Base-by-base conservation (phyloP, 2,329 filamentous ascomycete genomes). In the Cadophora malorum region DNA sequence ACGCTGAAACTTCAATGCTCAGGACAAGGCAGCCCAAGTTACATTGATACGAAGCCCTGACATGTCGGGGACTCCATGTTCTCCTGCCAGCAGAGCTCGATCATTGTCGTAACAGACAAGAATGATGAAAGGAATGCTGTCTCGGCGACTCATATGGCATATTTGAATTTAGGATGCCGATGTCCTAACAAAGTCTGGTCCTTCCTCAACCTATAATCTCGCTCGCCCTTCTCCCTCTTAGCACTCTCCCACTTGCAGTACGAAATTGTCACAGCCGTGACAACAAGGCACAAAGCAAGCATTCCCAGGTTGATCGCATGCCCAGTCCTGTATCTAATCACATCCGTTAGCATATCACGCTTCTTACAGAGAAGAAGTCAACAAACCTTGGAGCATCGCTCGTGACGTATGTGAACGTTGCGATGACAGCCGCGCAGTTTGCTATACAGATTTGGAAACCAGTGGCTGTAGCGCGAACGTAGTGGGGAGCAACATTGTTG, bases 201-300 rank as follows among this genome's bases (percentile, higher is more conserved):
- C 23, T 38, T 31, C 16, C n/a, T 38, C 31, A 58, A 23, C 28
- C 55, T 21, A 35, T 58, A 31, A 25, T 58, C 12, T 23, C 31
- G 55, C 55, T 58, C 31, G n/a, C 55, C 31, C 33, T n/a, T 58
- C 21, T 14, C 55, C 3, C 55, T 19, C 19, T 58, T 58, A 10
- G 31, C 31, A 58, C 38, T 58, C 55, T 58, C 55, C 55, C 31
- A 55, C 25, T 55, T 55, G 52, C 52, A 55, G 23, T 55, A 55
- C 14, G 28, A 55, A 28, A 55, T 55, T 14, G 52, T 33, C 16
- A 55, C 52, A 19, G 52, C 52, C 9, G 52, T 55, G 16, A 55
- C 14, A 55, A 55, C 52, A 33, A 55, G 19, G 52, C 52, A 55
- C 52, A 55, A 33, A 55, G 23, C 28, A 33, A 55, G 28, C 52